Conservation (phyloP, 2,329 filamentous ascomycete species). For the Elsinoe batatas region DNA sequence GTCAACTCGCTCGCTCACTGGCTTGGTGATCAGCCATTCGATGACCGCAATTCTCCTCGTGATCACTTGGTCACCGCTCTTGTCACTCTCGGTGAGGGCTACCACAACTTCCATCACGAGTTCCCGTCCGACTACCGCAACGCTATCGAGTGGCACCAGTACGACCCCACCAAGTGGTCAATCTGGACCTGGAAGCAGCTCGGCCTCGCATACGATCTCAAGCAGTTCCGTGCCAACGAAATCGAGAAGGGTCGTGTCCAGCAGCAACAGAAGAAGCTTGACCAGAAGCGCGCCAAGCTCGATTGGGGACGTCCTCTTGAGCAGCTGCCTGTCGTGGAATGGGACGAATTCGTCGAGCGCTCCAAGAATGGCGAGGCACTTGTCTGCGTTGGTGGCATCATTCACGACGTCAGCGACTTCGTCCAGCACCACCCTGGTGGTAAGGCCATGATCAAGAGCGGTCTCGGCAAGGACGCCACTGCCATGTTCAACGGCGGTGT, state of each 20-base stretch:
- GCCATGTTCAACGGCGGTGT: slow-evolving; percentile 89
- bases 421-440: slow-evolving; percentile 87
- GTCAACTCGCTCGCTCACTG: slow-evolving; percentile 87
- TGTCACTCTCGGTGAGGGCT: slow-evolving; percentile 77
- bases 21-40: slow-evolving; percentile 86
- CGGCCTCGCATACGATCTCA: slow-evolving; percentile 75
- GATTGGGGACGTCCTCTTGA: slow-evolving; percentile 83
- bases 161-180: slow-evolving; percentile 84
- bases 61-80: slow-evolving; percentile 80
- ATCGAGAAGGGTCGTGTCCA: slow-evolving; percentile 87
- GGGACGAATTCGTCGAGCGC: slow-evolving; percentile 75
- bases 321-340: slow-evolving; percentile 74
- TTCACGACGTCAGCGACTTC: slow-evolving; percentile 76
- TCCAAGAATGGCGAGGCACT: slow-evolving; percentile 68
- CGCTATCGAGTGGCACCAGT: slow-evolving; percentile 83
- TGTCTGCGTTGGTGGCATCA: slow-evolving; percentile 69
- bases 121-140: slow-evolving; percentile 91
- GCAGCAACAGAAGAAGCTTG: slow-evolving; percentile 85
- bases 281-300: slow-evolving; percentile 70
- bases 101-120: slow-evolving; percentile 95
- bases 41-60: slow-evolving; percentile 83
- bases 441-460: slow-evolving; percentile 73
- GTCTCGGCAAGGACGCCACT: slow-evolving; percentile 78
- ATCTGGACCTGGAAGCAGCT: slow-evolving; percentile 79
- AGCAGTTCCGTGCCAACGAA: slow-evolving; percentile 84